Evolutionary conservation across 2,329 filamentous ascomycete genomes (phyloP), one percentile per base, ranked within the genome.

Genomic region (Aspergillus luchuensis): DNA sequence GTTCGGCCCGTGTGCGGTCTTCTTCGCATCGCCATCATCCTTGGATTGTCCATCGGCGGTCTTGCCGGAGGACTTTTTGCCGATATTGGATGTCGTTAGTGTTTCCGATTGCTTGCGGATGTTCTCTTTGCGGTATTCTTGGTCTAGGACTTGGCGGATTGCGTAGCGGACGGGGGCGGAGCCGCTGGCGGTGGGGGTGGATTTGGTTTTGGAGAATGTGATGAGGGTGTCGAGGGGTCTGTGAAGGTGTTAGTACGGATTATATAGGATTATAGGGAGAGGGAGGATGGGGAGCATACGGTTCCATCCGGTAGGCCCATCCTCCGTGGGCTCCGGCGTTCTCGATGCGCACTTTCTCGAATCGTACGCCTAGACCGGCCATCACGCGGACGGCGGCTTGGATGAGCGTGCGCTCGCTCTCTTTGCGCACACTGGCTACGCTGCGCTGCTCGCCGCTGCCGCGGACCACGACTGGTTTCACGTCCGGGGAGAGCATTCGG

Each of bases 221-320:
- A 89, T 84, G 0, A 98, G 83, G 8, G 85, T 82, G 75, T 99
- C 95, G n/a, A 99, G 82, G 0, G 87, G 82, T 58, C 83, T 85
- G 62, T 36, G 59, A 33, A 56, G 30, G 8, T 17, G 2, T 59
- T 45, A 48, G 45, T 68, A 50, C 64, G 63, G 50, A 38, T 60
- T 19, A 28, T 39, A 25, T 53, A 13, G 8, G 17, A 6, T 56
- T 19, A 5, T 43, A 36, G 15, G 5, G 23, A 11, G 23, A 6
- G 2, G 19, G 6, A 15, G n/a, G n/a, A 25, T 2, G 8, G 6
- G 17, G 25, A n/a, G 88, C 89, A 83, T 80, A 93, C 84, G 95
- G 95, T 71, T 98, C 94, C 91, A 99, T 93, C 56, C 95, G 87
- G 76, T 96, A 98, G 8, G 96, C 89, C 84, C 88, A 98, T 67